Percentiles rank a stretch among this genome's conserved stretches.
phyloP scores from a whole-genome alignment of 768 basidiomycete species.

The Pisolithus tinctorius region DNA sequence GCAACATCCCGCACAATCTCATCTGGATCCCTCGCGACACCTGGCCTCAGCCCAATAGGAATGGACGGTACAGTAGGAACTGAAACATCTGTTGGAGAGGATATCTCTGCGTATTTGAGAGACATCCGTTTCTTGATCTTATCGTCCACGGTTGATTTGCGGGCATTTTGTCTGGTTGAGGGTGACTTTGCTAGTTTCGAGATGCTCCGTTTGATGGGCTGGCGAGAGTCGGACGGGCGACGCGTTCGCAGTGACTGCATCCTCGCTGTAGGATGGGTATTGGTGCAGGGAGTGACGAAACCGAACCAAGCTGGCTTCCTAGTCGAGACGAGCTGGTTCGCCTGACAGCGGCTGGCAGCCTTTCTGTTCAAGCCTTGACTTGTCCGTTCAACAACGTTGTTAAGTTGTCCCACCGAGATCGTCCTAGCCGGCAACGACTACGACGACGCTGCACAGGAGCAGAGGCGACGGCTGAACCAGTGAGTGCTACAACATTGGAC shows the following conservation, averaged over 20 bases:
- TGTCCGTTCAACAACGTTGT: too few species aligned
- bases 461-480: too few species aligned
- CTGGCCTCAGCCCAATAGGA: slow-evolving; percentile 37
- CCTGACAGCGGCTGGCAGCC: too few species aligned
- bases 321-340: too few species aligned
- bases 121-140: slow-evolving; percentile 97
- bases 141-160: slow-evolving; percentile 59
- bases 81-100: slow-evolving; percentile 51
- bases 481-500: background rate
- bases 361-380: too few species aligned
- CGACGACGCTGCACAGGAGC: too few species aligned
- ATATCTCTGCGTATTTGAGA: slow-evolving; percentile 86
- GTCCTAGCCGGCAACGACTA: too few species aligned
- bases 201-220: slow-evolving; percentile 26
- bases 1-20: slow-evolving; percentile 41
- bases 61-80: slow-evolving; percentile 56
- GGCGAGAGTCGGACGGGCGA: slow-evolving; percentile 40
- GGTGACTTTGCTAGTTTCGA: slow-evolving; percentile 25
- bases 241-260: slow-evolving; percentile 55
- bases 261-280: too few species aligned
- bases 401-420: too few species aligned
- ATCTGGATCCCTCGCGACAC: slow-evolving; percentile 34
- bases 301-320: too few species aligned
- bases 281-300: too few species aligned
- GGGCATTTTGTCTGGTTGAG: slow-evolving; percentile 34